Evolutionary conservation across 148 eudicot genomes (phyloP), one percentile per base, ranked within the genome.

Genomic region (Fagopyrum esculentum): DNA sequence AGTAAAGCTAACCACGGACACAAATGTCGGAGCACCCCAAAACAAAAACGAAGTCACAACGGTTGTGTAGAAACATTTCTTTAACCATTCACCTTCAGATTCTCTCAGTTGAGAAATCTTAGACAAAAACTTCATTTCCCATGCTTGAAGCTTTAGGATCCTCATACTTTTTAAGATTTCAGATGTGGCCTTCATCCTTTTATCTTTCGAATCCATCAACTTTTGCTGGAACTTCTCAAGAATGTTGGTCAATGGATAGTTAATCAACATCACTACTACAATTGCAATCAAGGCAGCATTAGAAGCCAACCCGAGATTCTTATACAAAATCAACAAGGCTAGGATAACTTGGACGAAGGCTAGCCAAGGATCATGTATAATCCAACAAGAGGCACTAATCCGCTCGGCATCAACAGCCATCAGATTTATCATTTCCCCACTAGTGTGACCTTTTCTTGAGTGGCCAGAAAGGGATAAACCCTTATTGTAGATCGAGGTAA

Each of bases 121-220:
- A 4, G 84, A 81, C 73, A 85, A 72, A 19, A 82, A 85, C 35
- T 82, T 85, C 87, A 85, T 80, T 9, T 85, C 88, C 88, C 88
- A 85, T 15, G 78, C 88, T 66, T 85, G 88, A 59, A 85, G 82
- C 84, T 85, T 82, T 16, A 85, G 69, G 59, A 85, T 80, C 35
- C 85, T 78, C 88, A 85, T 85, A 69, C 83, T 85, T 75, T 81
- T 85, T 72, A 85, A 54, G 74, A 83, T 63, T 60, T 85, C 88
- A 54, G 88, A 82, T 44, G 88, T 85, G 16, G 85, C 83, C 51
- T 82, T 85, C 88, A 85, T 85, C 55, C 85, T 80, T 75, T 51
- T 51, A 77, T 85, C 88, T 78, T 85, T 85, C 3, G 82, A 80
- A 56, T 68, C 75, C 85, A 85, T 85, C 26, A 82, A 26, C 71